Base-by-base conservation (phyloP, 768 basidiomycete genomes). In the Suillus paluster region DNA sequence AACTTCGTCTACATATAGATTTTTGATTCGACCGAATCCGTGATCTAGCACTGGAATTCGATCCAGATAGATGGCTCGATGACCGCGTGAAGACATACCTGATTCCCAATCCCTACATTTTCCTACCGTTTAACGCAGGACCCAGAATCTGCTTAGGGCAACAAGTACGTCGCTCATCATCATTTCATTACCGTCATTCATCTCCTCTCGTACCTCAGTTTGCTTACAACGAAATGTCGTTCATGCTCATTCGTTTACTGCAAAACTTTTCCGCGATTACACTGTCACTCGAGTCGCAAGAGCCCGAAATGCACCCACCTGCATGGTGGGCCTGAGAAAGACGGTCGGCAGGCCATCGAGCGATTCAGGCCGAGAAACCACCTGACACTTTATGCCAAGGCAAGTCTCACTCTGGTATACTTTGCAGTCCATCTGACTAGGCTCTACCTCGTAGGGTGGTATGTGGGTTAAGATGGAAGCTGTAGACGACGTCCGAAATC, bases 381-480 rank as follows among this genome's bases (percentile, higher is more conserved):
- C 38, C 49, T 78, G 8, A 78, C 75, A 1, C 50, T 78, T 63
- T 75, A 75, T 33, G 71, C 78, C 19, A 71, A 78, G 74, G 80
- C 81, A 63, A 54, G 79, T 30, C 5, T 14, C 19, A 41, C 36
- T 45, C 33, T 19, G 12, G 42, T 25, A 34, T 1, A 1, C 1
- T 46, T 49, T 10, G 21, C 17, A 23, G 52, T 0, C n/a, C 38
- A 38, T 34, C 12, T 21, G 19, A 21, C 19, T 34, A 41, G 11
- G 6, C 39, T 30, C 49, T 57, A 10, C 15, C 23, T 53, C n/a
- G 2, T 44, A 81, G 81, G 81, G 80, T 1, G 82, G 83, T 12
- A 63, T 83, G 23, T 83, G 83, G 82, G 74, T 81, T 34, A 79
- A 70, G 59, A 80, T 82, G 81, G 69, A 67, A 21, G 68, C 73